phyloP scores from a whole-genome alignment of 176 grass and related monocot species.

The Stipa capillata region DNA sequence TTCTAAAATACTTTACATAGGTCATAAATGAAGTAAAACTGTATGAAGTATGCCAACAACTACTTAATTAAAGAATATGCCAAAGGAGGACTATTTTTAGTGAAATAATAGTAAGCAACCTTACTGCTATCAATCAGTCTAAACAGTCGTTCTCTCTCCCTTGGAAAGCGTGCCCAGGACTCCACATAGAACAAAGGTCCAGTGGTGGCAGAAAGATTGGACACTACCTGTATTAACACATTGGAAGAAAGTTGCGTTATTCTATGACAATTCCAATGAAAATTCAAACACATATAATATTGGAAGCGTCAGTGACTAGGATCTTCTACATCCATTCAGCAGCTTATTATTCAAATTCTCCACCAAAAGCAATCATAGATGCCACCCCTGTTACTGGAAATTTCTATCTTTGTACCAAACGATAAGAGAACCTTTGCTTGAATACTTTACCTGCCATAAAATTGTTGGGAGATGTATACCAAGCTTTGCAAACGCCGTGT shows the following conservation, averaged over 20 bases:
- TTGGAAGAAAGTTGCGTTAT: slow-evolving; percentile 1
- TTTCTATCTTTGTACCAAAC: not conserved
- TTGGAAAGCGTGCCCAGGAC: slow-evolving; percentile 78
- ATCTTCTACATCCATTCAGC: not conserved
- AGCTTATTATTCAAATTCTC: slow-evolving; percentile 5
- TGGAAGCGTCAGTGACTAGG: not conserved
- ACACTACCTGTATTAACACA: slow-evolving; percentile 57
- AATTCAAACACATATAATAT: not conserved
- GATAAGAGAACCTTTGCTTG: not conserved
- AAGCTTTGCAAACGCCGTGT: not conserved
- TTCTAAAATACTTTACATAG: not conserved
- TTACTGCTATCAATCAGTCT: slow-evolving; percentile 82
- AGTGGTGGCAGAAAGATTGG: slow-evolving; percentile 88
- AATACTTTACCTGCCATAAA: not conserved
- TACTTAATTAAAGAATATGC: slow-evolving; percentile 4
- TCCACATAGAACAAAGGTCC: slow-evolving; percentile 68
- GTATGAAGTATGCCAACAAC: not conserved
- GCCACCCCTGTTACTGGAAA: not conserved
- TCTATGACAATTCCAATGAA: not conserved
- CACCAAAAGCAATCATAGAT: not conserved
- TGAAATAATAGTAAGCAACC: slow-evolving; percentile 39
- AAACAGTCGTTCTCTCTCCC: slow-evolving; percentile 78
- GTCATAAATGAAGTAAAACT: not conserved
- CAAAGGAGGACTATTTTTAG: not conserved
- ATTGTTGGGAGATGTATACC: not conserved